phyloP scores from a whole-genome alignment of 768 basidiomycete species.

The Pleurotus djamor region DNA sequence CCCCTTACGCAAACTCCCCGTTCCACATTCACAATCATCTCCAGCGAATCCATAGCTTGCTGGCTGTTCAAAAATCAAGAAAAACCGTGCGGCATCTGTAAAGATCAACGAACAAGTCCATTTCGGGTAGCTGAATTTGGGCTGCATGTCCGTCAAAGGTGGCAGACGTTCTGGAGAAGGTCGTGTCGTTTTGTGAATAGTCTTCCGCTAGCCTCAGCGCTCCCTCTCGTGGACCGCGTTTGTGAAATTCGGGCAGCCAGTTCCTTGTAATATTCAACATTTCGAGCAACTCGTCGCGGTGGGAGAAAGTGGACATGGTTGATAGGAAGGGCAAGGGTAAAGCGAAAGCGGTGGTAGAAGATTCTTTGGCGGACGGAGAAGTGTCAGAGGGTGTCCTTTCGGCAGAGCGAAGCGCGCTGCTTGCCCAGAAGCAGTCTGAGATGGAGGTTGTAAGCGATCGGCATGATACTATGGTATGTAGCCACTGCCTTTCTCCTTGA shows the following conservation, averaged over 20 bases:
- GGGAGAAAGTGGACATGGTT: slow-evolving; percentile 8
- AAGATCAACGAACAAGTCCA: slow-evolving; percentile 47
- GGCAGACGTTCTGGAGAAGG: neutral
- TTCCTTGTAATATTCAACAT: neutral
- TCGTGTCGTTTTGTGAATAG: neutral
- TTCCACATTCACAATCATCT: slow-evolving; percentile 11
- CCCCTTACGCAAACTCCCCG: slow-evolving; percentile 16
- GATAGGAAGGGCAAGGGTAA: slow-evolving; percentile 18
- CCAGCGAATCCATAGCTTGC: slow-evolving; percentile 16
- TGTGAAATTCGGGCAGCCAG: neutral
- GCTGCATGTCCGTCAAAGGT: neutral
- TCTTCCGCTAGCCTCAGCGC: too few relatives aligned
- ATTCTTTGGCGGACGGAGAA: slow-evolving; percentile 6
- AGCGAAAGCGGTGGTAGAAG: slow-evolving; percentile 12
- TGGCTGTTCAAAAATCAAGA: slow-evolving; percentile 52
- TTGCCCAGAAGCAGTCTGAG: slow-evolving; percentile 59
- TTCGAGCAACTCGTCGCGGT: slow-evolving; percentile 1
- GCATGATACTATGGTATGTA: slow-evolving; percentile 76
- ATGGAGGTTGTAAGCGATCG: slow-evolving; percentile 56
- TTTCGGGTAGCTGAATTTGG: neutral
- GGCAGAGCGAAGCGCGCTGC: slow-evolving; percentile 38
- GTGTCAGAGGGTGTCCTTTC: slow-evolving; percentile 24
- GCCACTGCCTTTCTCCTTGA: slow-evolving; percentile 7
- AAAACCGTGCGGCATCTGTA: slow-evolving; percentile 62
- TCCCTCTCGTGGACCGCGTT: neutral